Base-by-base conservation (phyloP, 116 monocot genomes). In the Posidonia oceanica region DNA sequence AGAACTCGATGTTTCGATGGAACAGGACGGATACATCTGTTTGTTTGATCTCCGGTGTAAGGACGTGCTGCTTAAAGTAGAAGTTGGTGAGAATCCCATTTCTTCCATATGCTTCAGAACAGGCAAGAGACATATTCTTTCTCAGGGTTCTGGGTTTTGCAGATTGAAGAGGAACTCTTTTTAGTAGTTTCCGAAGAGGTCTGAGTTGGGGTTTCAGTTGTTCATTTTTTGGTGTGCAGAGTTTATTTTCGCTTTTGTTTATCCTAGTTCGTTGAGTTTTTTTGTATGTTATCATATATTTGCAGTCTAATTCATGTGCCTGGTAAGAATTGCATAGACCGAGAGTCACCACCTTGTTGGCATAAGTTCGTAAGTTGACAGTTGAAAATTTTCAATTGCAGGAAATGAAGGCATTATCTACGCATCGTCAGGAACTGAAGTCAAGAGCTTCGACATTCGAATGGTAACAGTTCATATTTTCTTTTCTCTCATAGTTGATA, bases 371-470 rank as follows among this genome's bases (percentile, higher is more conserved):
- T 48, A 10, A 48, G 12, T 48, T 48, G 48, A 48, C 12, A 12
- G 48, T 48, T 48, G 48, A 48, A 48, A 48, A 48, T 48, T 48
- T 7, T 48, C 29, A 48, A 7, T 75, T 20, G 51, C 70, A 90
- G 89, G 86, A 77, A 84, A 87, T 68, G 91, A 91, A 82, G 81
- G 85, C 81, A 39, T 77, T 74, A 14, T 91, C n/a, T 91, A 83
- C 79, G 85, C 80, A 12, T 80, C 91, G 37, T 68, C 76, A 52
- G 87, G 85, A 74, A 81, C 82, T 18, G 74, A 81, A 75, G 56
- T 87, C 39, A 54, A 71, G 55, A 71, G 85, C 59, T 83, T 87
- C 73, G 91, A 87, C 67, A 69, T 87, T 60, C 80, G 78, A 68
- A 72, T 77, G 85, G 91, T 91, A 84, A 72, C 20, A 60, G 6